A percentile compares a stretch with the other conserved stretches of the same genome.
phyloP scores from a whole-genome alignment of 1,284 basidiomycete genomes.

The Psilocybe mexicana region DNA sequence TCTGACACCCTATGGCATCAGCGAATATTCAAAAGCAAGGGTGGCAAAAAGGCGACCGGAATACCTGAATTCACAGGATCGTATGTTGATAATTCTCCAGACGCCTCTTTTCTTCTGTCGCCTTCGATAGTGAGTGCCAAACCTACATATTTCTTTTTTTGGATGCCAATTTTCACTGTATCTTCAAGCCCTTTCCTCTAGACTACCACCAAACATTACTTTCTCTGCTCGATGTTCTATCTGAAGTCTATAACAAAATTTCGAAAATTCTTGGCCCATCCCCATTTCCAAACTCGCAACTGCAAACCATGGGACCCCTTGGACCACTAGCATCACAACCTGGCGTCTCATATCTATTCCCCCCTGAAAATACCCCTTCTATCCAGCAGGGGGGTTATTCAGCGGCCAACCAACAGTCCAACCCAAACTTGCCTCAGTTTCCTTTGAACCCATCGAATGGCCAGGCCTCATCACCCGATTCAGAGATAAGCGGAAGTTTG shows the following conservation, averaged over 20 bases:
- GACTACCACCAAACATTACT: constrained; percentile 87
- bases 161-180: not conserved
- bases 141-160: not conserved
- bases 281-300: constrained; percentile 61
- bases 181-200: constrained; percentile 71
- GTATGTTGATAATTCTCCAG: constrained; percentile 56
- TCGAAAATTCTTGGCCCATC: constrained; percentile 77
- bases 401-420: constrained; percentile 31
- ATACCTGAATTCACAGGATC: constrained; percentile 61
- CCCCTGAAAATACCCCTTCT: constrained; percentile 32
- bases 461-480: constrained; percentile 20
- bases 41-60: constrained; percentile 38
- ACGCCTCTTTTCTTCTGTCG: constrained; percentile 70
- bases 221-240: constrained; percentile 83
- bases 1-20: not conserved
- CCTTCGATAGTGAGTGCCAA: constrained; percentile 66
- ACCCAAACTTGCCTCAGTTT: constrained; percentile 24
- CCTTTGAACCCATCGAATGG: constrained; percentile 19
- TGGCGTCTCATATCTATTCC: constrained; percentile 78
- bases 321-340: constrained; percentile 73
- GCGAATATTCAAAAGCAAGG: constrained; percentile 22
- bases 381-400: constrained; percentile 15
- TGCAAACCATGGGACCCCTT: constrained; percentile 76
- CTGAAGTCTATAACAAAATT: constrained; percentile 85
- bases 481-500: constrained; percentile 53